A percentile compares a stretch with the other conserved stretches of the same genome.
These are phyloP conservation scores for Naematelia encephala DNA, from an alignment of 768 basidiomycete genomes.

Conservation along the genomic window DNA sequence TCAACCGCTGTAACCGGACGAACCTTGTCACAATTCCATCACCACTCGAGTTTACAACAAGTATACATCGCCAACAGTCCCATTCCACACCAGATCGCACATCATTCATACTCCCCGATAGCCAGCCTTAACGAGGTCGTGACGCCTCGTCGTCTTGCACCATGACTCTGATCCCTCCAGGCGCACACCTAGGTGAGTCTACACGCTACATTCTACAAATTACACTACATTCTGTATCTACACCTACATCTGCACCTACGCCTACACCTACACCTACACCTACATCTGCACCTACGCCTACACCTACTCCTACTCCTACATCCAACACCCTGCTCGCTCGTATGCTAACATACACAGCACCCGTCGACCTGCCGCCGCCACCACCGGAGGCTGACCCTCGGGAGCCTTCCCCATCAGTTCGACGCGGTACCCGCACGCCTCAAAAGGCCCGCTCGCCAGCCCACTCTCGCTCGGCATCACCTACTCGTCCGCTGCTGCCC, in stretches of 20 bases:
- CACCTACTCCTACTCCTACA: neutral
- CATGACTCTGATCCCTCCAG: constrained; percentile 34
- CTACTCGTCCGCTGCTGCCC: constrained; percentile 1
- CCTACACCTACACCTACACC: no score
- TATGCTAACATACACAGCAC: constrained; percentile 22
- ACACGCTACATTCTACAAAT: neutral
- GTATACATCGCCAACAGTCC: neutral
- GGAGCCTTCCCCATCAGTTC: constrained; percentile 33
- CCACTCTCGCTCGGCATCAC: constrained; percentile 12
- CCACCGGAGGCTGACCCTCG: constrained; percentile 42
- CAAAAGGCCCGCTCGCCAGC: constrained; percentile 24
- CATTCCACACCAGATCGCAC: neutral
- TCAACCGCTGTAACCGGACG: neutral
- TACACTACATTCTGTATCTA: no score
- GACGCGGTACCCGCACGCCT: constrained; percentile 32
- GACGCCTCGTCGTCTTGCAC: no score
- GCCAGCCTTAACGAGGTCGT: no score
- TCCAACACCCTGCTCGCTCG: neutral
- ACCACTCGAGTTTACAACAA: no score
- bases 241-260: no score
- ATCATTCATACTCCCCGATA: no score
- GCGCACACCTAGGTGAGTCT: constrained; percentile 36
- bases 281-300: no score
- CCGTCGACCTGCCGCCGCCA: constrained; percentile 41
- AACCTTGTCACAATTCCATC: no score